phyloP scores from a whole-genome alignment of 441 rosid species.

The Brassica hybrid region DNA sequence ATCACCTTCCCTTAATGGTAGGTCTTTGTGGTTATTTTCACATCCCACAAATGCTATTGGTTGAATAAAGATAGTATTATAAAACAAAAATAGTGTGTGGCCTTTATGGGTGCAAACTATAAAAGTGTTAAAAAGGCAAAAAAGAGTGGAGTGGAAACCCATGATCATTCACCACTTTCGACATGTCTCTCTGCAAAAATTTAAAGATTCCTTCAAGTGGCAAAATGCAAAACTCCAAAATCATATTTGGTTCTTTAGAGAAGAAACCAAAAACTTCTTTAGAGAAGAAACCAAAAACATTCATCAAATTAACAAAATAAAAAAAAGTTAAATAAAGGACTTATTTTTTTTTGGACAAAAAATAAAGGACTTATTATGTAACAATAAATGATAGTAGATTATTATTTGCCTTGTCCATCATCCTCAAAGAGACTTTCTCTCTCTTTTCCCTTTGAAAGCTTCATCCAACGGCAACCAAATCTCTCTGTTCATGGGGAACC shows the following conservation, averaged over 20 bases:
- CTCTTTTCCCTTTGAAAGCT: slow-evolving; percentile 44
- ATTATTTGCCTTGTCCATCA: slow-evolving; percentile 43
- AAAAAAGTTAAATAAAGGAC: background rate
- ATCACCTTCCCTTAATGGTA: slow-evolving; percentile 16
- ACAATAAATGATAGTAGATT: slow-evolving; percentile 43
- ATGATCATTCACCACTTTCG: slow-evolving; percentile 16
- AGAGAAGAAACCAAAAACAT: slow-evolving; percentile 29
- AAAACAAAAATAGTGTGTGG: slow-evolving; percentile 1
- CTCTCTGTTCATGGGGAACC: slow-evolving; percentile 58
- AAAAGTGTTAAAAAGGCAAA: background rate
- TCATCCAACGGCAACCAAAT: slow-evolving; percentile 47
- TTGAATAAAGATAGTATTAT: background rate
- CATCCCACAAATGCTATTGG: slow-evolving; percentile 35
- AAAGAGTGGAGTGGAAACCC: slow-evolving; percentile 29
- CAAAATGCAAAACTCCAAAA: slow-evolving; percentile 26
- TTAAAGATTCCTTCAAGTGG: slow-evolving; percentile 5
- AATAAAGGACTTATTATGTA: slow-evolving; percentile 11
- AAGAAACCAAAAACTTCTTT: slow-evolving; percentile 35
- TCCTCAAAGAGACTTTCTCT: slow-evolving; percentile 46
- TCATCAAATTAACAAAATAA: slow-evolving; percentile 24
- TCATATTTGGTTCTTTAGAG: slow-evolving; percentile 37
- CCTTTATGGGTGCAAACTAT: slow-evolving; percentile 18
- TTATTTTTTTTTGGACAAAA: no score
- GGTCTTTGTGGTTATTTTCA: slow-evolving; percentile 28
- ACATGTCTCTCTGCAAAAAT: slow-evolving; percentile 26